These are phyloP conservation scores for Clarireedia homoeocarpa DNA, from an alignment of 2,329 filamentous ascomycete species.

Conservation along the genomic window DNA sequence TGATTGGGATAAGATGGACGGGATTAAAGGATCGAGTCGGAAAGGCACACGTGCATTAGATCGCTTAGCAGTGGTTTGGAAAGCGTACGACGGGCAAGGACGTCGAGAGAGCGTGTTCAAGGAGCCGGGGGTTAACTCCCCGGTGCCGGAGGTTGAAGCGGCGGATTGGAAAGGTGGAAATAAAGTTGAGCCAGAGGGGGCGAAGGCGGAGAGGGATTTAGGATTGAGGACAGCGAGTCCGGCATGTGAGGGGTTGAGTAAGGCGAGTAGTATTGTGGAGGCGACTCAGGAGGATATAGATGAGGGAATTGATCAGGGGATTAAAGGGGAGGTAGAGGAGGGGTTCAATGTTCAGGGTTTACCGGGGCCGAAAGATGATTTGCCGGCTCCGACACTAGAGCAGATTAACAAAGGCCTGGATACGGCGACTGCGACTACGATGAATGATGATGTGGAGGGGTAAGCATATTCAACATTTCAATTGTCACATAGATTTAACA, in stretches of 20 bases:
- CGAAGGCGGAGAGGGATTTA: constrained; percentile 46
- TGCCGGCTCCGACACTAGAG: constrained; percentile 17
- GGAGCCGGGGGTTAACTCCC: constrained; percentile 58
- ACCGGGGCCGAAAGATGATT: constrained; percentile 17
- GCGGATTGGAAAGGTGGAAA: constrained; percentile 67
- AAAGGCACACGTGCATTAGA: constrained; percentile 82
- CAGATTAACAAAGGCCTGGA: constrained; percentile 21
- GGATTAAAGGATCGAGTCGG: constrained; percentile 79
- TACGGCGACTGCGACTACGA: constrained; percentile 24
- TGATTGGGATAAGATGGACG: constrained; percentile 78
- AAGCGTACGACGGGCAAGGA: constrained; percentile 31
- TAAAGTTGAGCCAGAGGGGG: constrained; percentile 37
- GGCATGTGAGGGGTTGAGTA: constrained; percentile 59
- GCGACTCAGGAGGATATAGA: constrained; percentile 14
- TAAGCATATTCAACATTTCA: too few relatives aligned
- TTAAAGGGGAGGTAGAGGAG: constrained; percentile 23
- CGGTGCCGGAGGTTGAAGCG: constrained; percentile 57
- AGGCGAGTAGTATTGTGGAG: constrained; percentile 60
- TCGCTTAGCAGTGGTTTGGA: constrained; percentile 79
- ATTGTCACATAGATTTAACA: too few relatives aligned
- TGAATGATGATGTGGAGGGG: too few relatives aligned
- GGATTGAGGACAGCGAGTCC: constrained; percentile 60
- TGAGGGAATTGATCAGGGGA: constrained; percentile 16
- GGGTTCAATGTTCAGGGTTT: constrained; percentile 13
- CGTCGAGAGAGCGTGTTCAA: constrained; percentile 41